Evolutionary conservation across 2,329 filamentous ascomycete species (phyloP), one percentile per base, ranked within the genome.

Genomic region (Rosellinia necatrix): DNA sequence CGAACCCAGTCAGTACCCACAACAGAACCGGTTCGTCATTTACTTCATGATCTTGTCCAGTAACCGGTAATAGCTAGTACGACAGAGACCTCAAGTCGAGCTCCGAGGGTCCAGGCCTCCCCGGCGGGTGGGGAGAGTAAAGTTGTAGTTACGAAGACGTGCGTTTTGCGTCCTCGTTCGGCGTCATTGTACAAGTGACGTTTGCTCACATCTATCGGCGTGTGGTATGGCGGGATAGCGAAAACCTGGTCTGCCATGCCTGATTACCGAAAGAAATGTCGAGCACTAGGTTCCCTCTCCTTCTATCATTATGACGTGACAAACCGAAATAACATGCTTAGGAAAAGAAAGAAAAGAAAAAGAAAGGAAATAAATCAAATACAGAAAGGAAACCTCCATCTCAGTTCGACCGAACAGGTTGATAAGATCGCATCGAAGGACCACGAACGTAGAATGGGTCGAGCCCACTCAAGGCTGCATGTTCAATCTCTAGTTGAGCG

Each of bases 251-350:
- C 42, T 52, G 35, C 21, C 25, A 27, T 54, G 6, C 48, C 15
- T 15, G 12, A 7, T 43, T 13, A 30, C 35, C 46, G 19, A 50
- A 9, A 48, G 53, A 59, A 61, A 56, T 24, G 62, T 70, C 68
- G 70, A 67, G 65, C 58, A 61, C 56, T 60, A 68, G 60, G 66
- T 70, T n/a, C 67, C 72, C 69, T 71, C 70, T 70, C 71, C 68
- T 70, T 74, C 71, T 70, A 70, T 61, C 56, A 59, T 62, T 66
- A 60, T 68, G 67, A 66, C 64, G 68, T 66, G 69, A 64, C 66
- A 66, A 64, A 60, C 59, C 61, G 70, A 66, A 53, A 48, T 49
- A 30, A 67, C 64, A 69, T 55, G 53, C 43, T 29, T 49, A 58
- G 46, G 53, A 70, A 64, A 61, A 52, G 66, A 58, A 64, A 56